These are phyloP conservation scores for Nothopassalora personata DNA, from an alignment of 2,329 filamentous ascomycete species.

Conservation along the genomic window DNA sequence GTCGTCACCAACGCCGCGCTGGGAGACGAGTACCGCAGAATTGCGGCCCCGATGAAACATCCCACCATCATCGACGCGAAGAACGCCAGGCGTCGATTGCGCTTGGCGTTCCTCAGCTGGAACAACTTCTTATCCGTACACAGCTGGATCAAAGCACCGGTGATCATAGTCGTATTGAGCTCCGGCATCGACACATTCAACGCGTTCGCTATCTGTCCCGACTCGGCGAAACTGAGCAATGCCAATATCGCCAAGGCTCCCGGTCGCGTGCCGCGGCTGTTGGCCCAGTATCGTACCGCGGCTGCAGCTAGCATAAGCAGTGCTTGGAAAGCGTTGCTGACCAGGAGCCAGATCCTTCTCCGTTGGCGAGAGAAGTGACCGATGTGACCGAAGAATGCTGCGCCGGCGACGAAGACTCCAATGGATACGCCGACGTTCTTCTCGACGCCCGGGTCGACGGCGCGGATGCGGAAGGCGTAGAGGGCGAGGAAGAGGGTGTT, in stretches of 20 bases:
- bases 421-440: conserved; percentile 24
- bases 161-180: conserved; percentile 31
- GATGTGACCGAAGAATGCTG: conserved; percentile 25
- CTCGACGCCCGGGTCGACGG: conserved; percentile 14
- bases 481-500: conserved; percentile 34
- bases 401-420: conserved; percentile 23
- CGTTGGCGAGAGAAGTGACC: conserved; percentile 21
- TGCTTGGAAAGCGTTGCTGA: conserved; percentile 22
- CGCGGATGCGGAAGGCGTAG: conserved; percentile 14
- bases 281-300: conserved; percentile 20
- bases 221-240: conserved; percentile 18
- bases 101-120: conserved; percentile 16
- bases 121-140: conserved; percentile 23
- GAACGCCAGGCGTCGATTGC: conserved; percentile 24
- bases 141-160: conserved; percentile 26
- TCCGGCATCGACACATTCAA: conserved; percentile 25
- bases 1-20: conserved; percentile 21
- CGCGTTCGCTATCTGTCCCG: conserved; percentile 26
- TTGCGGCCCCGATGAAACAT: conserved; percentile 24
- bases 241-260: conserved; percentile 21
- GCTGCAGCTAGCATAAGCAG: conserved; percentile 22
- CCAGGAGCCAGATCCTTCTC: conserved; percentile 25
- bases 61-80: conserved; percentile 21
- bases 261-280: conserved; percentile 8
- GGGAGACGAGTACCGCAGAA: conserved; percentile 13